A percentile compares a stretch with the other conserved stretches of the same genome.
Evolutionary conservation across 2,329 filamentous ascomycete species (phyloP).

Genomic region (Pseudohalonectria lignicola): DNA sequence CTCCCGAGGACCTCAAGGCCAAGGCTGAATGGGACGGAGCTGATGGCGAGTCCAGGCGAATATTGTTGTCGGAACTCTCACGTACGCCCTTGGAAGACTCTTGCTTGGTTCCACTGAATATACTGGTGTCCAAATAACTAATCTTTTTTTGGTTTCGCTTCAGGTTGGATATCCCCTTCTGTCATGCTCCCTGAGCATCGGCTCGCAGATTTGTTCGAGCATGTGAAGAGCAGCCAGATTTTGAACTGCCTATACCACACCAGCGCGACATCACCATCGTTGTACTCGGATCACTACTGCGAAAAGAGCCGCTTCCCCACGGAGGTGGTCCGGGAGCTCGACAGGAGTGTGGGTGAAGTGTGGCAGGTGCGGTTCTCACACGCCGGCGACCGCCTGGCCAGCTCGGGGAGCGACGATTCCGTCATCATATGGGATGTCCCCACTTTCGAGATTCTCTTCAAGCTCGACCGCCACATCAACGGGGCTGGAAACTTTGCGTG

Average conservation of each 20-base stretch:
- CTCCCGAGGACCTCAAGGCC: constrained; percentile 61
- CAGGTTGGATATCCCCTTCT: constrained; percentile 84
- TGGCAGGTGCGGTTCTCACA: constrained; percentile 91
- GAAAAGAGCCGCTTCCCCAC: constrained; percentile 71
- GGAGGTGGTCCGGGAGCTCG: constrained; percentile 57
- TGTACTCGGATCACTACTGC: constrained; percentile 84
- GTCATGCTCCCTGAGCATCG: constrained; percentile 95
- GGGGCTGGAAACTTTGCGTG: constrained; percentile 76
- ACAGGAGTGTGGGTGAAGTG: constrained; percentile 68
- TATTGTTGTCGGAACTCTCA: constrained; percentile 70
- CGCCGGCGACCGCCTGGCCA: constrained; percentile 72
- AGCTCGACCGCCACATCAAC: constrained; percentile 52
- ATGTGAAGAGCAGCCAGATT: constrained; percentile 78
- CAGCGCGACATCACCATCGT: constrained; percentile 61
- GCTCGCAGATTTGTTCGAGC: constrained; percentile 66
- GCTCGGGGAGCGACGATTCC: constrained; percentile 62
- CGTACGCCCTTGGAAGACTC: too few species aligned
- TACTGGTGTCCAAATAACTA: too few species aligned
- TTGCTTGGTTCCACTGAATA: too few species aligned
- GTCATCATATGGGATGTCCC: constrained; percentile 76
- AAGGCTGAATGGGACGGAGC: constrained; percentile 83
- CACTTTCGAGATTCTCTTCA: constrained; percentile 53
- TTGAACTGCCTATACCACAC: constrained; percentile 84
- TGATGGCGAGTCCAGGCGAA: constrained; percentile 59
- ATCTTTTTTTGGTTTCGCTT: too few species aligned